These are phyloP conservation scores for Geotrichum fermentans DNA, from an alignment of 1,139 yeast species.

Conservation along the genomic window DNA sequence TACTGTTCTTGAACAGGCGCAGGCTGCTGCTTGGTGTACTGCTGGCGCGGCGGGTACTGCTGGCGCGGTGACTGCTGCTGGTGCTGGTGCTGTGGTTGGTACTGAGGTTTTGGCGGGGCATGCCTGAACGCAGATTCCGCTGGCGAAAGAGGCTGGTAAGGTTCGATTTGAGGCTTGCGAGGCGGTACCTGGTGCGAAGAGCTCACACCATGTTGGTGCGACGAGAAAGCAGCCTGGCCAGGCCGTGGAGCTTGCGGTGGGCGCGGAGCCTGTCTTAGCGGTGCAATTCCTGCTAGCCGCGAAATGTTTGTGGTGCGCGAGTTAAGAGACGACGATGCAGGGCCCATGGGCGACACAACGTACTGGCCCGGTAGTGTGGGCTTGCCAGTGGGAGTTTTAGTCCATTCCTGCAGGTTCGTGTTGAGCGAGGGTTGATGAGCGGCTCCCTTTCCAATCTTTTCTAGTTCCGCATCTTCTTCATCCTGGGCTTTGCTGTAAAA, in stretches of 20 bases:
- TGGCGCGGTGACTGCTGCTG: background rate
- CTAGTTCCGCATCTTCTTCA: slow-evolving; percentile 17
- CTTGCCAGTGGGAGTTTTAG: slow-evolving; percentile 29
- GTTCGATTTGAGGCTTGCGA: background rate
- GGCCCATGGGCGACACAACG: slow-evolving; percentile 2
- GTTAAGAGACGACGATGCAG: slow-evolving; percentile 3
- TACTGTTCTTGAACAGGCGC: background rate
- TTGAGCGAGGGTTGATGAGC: slow-evolving; percentile 3
- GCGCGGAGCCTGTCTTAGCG: slow-evolving; percentile 31
- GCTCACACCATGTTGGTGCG: too few relatives aligned
- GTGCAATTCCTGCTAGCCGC: slow-evolving; percentile 31
- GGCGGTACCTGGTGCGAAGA: slow-evolving; percentile 3
- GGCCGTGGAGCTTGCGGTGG: slow-evolving; percentile 6
- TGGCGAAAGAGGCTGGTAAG: background rate
- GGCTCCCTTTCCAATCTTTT: background rate
- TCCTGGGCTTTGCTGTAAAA: slow-evolving; percentile 50
- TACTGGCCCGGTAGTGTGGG: slow-evolving; percentile 13
- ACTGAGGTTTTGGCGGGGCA: slow-evolving; percentile 5
- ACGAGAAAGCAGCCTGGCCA: too few relatives aligned
- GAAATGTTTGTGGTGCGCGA: slow-evolving; percentile 27
- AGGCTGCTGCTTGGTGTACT: background rate
- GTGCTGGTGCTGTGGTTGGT: slow-evolving; percentile 5
- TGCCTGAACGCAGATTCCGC: background rate
- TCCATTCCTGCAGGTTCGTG: slow-evolving; percentile 33
- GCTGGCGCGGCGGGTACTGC: background rate